Evolutionary conservation across 371 early-diverging fungal species (phyloP).

Genomic region (Mortierella sp.): DNA sequence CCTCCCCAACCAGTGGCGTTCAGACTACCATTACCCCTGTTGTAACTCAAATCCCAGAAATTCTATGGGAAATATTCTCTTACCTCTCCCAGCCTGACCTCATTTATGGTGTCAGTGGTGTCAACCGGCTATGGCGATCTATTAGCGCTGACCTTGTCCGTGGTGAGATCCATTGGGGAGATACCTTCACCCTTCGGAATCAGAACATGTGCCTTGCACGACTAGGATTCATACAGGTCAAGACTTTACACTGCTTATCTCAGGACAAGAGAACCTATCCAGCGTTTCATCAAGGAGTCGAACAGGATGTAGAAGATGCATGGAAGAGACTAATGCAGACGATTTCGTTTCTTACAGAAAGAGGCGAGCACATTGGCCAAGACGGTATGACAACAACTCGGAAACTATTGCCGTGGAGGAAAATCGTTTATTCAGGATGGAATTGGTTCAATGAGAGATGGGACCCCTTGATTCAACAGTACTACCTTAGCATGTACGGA

Average conservation of each 20-base stretch:
- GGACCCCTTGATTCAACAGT: constrained; percentile 3
- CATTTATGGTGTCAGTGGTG: background rate
- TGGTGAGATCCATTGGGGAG: constrained; percentile 10
- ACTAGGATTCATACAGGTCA: background rate
- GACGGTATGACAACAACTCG: no score
- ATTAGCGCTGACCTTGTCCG: constrained; percentile 7
- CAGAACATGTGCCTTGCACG: background rate
- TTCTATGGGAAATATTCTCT: constrained; percentile 6
- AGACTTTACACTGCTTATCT: constrained; percentile 5
- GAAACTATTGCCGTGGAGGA: constrained; percentile 1
- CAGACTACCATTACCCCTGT: background rate
- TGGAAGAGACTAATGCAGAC: constrained; percentile 1
- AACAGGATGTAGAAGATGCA: constrained; percentile 4
- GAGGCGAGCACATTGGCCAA: background rate
- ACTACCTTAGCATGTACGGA: background rate
- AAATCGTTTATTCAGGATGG: constrained; percentile 4
- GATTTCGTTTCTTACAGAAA: background rate
- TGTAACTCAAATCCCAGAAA: constrained; percentile 16
- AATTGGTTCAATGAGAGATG: constrained; percentile 1
- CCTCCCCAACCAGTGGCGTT: background rate
- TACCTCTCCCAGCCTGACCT: constrained; percentile 21
- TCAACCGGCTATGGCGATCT: constrained; percentile 14
- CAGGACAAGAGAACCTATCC: constrained; percentile 12
- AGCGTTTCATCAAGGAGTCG: background rate
- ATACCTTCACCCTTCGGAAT: constrained; percentile 6